Conservation (phyloP, 352 stramenopile species). For the Labyrinthula sp. region DNA sequence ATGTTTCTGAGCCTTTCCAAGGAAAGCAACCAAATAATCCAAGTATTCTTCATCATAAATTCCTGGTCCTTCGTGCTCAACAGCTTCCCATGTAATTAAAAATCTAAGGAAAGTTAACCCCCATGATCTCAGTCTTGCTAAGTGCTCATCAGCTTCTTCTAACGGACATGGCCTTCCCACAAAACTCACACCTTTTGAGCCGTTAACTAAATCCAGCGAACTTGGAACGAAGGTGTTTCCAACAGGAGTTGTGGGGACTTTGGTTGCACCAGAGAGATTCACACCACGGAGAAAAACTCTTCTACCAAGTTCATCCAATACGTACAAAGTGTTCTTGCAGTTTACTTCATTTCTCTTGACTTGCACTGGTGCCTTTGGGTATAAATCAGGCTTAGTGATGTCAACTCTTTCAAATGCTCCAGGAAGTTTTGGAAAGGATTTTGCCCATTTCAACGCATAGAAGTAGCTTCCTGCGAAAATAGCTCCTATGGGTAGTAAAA, state of each 20-base stretch:
- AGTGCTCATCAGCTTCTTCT: conserved; percentile 49
- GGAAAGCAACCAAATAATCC: conserved; percentile 44
- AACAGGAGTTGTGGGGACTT: conserved; percentile 45
- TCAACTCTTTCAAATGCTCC: no score
- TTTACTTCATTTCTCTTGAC: no score
- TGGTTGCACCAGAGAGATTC: conserved; percentile 60
- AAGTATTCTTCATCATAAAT: conserved; percentile 60
- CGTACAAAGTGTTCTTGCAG: no score
- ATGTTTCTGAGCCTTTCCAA: conserved; percentile 43
- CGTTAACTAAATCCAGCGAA: conserved; percentile 47
- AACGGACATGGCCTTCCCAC: conserved; percentile 58
- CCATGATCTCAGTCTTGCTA: conserved; percentile 50
- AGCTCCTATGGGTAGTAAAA: no score
- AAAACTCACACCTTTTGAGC: conserved; percentile 42
- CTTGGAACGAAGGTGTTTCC: conserved; percentile 7
- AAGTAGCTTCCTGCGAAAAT: no score
- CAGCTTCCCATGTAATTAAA: conserved; percentile 63
- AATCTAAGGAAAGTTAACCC: conserved; percentile 55
- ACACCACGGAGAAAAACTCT: conserved; percentile 53
- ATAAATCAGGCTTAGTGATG: no score
- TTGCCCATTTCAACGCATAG: no score
- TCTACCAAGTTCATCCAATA: no score
- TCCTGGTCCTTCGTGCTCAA: conserved; percentile 55
- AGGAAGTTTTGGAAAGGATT: no score
- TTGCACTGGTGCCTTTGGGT: no score